Evolutionary conservation across 306 rosid species (phyloP).

Genomic region (Medicago truncatula): DNA sequence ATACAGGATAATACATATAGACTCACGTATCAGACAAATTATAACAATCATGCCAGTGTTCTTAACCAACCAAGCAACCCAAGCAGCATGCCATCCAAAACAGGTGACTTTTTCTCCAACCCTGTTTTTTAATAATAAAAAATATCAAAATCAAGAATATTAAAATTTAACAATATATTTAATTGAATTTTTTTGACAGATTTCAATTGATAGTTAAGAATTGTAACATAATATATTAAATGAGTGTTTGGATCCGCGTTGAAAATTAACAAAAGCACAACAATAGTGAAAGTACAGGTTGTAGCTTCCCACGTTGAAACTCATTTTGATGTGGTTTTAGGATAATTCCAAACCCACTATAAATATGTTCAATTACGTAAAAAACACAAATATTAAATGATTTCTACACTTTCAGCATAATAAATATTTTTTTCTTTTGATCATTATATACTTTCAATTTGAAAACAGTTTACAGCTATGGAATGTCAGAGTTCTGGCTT

Average conservation of each 20-base stretch:
- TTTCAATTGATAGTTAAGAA: neutral
- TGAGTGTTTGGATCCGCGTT: neutral
- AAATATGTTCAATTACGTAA: neutral
- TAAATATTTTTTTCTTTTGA: neutral
- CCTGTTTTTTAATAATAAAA: no score
- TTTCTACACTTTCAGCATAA: neutral
- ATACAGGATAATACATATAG: neutral
- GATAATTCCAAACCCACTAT: neutral
- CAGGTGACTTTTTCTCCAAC: no score
- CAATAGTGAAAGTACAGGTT: neutral
- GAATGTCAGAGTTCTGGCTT: slow-evolving; percentile 23
- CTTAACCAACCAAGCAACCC: slow-evolving; percentile 81
- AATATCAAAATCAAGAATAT: slow-evolving; percentile 27
- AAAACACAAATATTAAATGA: neutral
- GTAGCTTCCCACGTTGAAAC: neutral
- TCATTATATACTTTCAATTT: neutral
- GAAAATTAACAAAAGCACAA: neutral
- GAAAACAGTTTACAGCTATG: slow-evolving; percentile 5
- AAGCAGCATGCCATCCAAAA: slow-evolving; percentile 78
- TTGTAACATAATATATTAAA: no score
- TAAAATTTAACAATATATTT: slow-evolving; percentile 12
- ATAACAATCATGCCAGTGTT: slow-evolving; percentile 57
- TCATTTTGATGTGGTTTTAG: neutral
- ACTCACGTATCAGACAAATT: no score
- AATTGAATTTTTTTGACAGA: neutral